Evolutionary conservation across 768 basidiomycete genomes (phyloP).

Genomic region (Lentinula guzmanii): DNA sequence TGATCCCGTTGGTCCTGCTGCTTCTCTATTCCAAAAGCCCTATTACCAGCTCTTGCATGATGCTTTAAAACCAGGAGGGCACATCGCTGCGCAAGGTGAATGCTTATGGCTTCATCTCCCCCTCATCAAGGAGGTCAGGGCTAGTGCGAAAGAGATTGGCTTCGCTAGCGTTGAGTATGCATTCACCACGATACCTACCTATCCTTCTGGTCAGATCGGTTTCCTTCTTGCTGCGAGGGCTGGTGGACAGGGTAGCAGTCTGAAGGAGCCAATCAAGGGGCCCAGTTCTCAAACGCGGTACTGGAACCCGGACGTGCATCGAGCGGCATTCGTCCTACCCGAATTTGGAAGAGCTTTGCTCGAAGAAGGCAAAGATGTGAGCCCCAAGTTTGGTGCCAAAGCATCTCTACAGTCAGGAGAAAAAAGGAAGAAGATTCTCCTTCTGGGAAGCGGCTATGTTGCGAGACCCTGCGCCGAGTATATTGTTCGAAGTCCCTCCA

Average conservation of each 20-base stretch:
- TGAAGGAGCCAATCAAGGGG: constrained; percentile 63
- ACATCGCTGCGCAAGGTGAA: constrained; percentile 95
- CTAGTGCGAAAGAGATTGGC: constrained; percentile 54
- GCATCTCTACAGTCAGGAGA: constrained; percentile 39
- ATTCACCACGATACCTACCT: constrained; percentile 94
- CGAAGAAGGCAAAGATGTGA: constrained; percentile 63
- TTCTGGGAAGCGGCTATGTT: constrained; percentile 94
- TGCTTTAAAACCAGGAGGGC: constrained; percentile 82
- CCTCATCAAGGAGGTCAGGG: constrained; percentile 72
- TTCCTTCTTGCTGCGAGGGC: constrained; percentile 88
- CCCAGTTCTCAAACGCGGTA: constrained; percentile 69
- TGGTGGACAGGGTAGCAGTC: constrained; percentile 41
- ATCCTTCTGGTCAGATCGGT: constrained; percentile 97
- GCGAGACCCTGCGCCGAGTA: constrained; percentile 97
- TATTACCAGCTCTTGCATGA: constrained; percentile 95
- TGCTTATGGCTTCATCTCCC: constrained; percentile 91
- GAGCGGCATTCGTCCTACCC: constrained; percentile 83
- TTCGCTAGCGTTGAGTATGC: constrained; percentile 88
- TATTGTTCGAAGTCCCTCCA: constrained; percentile 72
- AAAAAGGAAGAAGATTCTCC: constrained; percentile 64
- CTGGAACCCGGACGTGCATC: constrained; percentile 81
- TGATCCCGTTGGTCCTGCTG: constrained; percentile 95
- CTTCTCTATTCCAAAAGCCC: constrained; percentile 90
- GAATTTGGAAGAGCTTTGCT: constrained; percentile 79
- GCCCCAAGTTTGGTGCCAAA: constrained; percentile 71